A percentile compares a stretch with the other conserved stretches of the same genome.
Evolutionary conservation across 495 filamentous ascomycete species (phyloP).

Genomic region (Podospora australis): DNA sequence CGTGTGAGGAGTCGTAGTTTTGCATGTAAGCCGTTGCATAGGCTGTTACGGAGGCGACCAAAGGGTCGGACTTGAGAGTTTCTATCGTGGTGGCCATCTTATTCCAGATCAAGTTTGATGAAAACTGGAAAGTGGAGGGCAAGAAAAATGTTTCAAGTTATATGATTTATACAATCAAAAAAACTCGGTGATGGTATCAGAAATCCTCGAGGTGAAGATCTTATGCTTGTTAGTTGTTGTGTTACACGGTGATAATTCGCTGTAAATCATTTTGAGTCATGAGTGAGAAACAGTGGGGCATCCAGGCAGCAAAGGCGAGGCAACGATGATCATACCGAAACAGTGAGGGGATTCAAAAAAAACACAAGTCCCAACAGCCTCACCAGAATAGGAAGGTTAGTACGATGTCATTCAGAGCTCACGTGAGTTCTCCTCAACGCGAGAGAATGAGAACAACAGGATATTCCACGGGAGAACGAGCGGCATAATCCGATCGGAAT

Average conservation of each 20-base stretch:
- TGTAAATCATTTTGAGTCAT: not conserved
- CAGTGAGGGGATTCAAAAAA: not conserved
- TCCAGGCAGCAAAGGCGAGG: not conserved
- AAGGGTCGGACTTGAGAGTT: conserved; percentile 27
- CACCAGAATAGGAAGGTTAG: not conserved
- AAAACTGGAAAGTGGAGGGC: no score
- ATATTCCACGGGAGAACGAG: not conserved
- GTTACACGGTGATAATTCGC: no score
- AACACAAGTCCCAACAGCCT: not conserved
- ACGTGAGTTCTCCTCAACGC: not conserved
- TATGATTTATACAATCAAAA: no score
- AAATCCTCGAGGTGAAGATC: no score
- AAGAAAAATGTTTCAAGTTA: no score
- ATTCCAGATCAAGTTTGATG: not conserved
- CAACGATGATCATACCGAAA: not conserved
- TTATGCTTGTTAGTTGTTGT: no score
- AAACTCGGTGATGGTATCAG: no score
- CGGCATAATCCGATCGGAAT: not conserved
- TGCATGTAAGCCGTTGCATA: conserved; percentile 71
- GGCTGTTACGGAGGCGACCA: conserved; percentile 44
- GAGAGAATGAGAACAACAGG: not conserved
- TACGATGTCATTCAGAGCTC: not conserved
- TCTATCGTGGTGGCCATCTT: conserved; percentile 13
- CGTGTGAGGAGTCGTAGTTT: conserved; percentile 76
- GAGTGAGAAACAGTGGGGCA: not conserved